These are phyloP conservation scores for Acrocalymma vagum DNA, from an alignment of 2,329 filamentous ascomycete species.

Conservation along the genomic window DNA sequence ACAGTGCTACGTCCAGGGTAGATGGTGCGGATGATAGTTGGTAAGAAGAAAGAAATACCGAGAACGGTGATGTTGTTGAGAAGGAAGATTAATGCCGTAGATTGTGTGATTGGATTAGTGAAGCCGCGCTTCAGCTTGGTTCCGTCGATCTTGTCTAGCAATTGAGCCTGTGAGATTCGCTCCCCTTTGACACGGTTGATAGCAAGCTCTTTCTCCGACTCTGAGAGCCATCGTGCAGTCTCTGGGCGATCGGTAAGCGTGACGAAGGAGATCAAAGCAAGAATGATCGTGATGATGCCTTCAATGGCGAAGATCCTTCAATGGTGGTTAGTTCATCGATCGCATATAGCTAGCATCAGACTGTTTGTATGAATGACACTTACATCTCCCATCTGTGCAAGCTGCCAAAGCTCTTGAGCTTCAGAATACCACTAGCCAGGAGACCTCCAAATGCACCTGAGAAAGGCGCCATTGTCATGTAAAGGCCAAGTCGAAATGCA, in stretches of 20 bases:
- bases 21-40: constrained; percentile 73
- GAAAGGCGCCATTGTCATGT: constrained; percentile 72
- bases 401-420: constrained; percentile 62
- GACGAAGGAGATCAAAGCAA: constrained; percentile 66
- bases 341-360: no score
- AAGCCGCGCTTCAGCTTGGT: constrained; percentile 68
- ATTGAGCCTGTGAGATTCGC: constrained; percentile 64
- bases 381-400: constrained; percentile 67
- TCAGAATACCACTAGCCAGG: constrained; percentile 66
- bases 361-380: no score
- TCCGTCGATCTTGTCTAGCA: constrained; percentile 69
- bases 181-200: constrained; percentile 72
- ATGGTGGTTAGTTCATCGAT: not conserved
- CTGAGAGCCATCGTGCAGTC: constrained; percentile 69
- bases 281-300: constrained; percentile 66
- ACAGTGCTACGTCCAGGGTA: constrained; percentile 65
- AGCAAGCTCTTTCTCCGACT: constrained; percentile 70
- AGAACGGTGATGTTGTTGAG: constrained; percentile 73
- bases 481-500: constrained; percentile 69
- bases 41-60: constrained; percentile 71
- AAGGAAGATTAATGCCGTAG: constrained; percentile 64
- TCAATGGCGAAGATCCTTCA: constrained; percentile 69
- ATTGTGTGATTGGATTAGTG: constrained; percentile 66
- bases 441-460: constrained; percentile 75
- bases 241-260: constrained; percentile 72